Evolutionary conservation across 2,329 filamentous ascomycete species (phyloP).

Genomic region (Penicillium sclerotiorum): DNA sequence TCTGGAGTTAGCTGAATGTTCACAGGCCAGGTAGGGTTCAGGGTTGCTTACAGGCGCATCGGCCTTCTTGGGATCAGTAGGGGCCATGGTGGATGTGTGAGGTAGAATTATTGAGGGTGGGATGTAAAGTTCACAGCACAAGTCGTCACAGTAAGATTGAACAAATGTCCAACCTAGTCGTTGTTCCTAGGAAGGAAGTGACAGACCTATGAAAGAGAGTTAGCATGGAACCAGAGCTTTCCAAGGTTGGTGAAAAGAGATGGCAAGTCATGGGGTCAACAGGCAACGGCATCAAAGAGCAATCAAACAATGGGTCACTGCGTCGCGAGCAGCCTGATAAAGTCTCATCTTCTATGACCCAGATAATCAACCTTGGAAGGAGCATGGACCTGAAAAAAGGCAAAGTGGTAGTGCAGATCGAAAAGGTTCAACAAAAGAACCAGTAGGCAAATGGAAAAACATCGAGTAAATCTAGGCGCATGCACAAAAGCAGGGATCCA

Average conservation of each 20-base stretch:
- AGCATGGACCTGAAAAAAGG: no score
- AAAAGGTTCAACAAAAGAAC: neutral
- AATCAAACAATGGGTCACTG: neutral
- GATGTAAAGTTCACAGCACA: slow-evolving; percentile 8
- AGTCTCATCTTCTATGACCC: no score
- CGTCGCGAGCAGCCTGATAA: no score
- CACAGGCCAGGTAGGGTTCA: neutral
- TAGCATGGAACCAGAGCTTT: neutral
- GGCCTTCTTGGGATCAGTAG: slow-evolving; percentile 30
- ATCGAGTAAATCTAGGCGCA: neutral
- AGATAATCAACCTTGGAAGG: no score
- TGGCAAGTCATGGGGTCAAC: no score
- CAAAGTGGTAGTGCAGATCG: neutral
- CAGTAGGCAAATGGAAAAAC: neutral
- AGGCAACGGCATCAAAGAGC: no score
- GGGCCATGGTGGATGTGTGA: slow-evolving; percentile 28
- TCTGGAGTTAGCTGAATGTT: neutral
- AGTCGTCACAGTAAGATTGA: slow-evolving; percentile 9
- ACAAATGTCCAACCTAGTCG: slow-evolving; percentile 6
- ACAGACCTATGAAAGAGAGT: neutral
- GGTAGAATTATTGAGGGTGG: slow-evolving; percentile 1
- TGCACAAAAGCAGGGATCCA: neutral
- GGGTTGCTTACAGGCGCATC: slow-evolving; percentile 27
- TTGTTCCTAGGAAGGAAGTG: neutral
- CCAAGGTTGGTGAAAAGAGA: no score